Conservation (phyloP, 331 rosid species). For the Dryas integrifolia region DNA sequence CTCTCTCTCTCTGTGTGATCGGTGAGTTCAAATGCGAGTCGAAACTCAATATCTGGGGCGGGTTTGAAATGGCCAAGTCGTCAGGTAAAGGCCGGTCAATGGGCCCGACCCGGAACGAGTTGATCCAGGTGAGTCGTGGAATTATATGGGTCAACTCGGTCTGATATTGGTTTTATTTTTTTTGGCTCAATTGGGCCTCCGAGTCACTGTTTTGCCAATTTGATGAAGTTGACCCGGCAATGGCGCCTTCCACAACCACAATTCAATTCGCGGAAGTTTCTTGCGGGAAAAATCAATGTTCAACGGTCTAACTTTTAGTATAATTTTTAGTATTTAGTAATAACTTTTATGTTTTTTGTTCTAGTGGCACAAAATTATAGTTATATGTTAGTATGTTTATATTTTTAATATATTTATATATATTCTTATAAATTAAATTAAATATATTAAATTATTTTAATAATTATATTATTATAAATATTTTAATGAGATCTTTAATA, state of each 20-base stretch:
- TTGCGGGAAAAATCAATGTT: not conserved
- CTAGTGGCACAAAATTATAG: too few relatives aligned
- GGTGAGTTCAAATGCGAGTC: conserved; percentile 1
- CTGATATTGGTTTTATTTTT: too few relatives aligned
- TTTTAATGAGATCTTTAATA: too few relatives aligned
- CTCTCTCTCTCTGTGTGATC: not conserved
- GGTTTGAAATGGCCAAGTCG: conserved; percentile 13
- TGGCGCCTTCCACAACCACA: not conserved
- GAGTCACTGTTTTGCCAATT: not conserved
- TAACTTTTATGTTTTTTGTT: too few relatives aligned
- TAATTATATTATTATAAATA: too few relatives aligned
- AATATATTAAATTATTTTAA: too few relatives aligned
- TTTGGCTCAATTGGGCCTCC: not conserved
- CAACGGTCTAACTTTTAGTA: not conserved
- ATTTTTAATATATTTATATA: too few relatives aligned
- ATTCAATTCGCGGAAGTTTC: not conserved
- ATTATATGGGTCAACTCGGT: not conserved
- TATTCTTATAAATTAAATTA: too few relatives aligned
- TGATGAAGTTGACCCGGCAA: conserved; percentile 2
- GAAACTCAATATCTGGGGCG: conserved; percentile 4
- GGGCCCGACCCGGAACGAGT: not conserved
- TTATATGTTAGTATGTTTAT: too few relatives aligned
- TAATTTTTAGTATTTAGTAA: too few relatives aligned
- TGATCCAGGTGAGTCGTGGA: not conserved
- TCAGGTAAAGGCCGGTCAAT: not conserved